Evolutionary conservation across 768 basidiomycete species (phyloP), one percentile per base, ranked within the genome.

Genomic region (Cantharellus anzutake): DNA sequence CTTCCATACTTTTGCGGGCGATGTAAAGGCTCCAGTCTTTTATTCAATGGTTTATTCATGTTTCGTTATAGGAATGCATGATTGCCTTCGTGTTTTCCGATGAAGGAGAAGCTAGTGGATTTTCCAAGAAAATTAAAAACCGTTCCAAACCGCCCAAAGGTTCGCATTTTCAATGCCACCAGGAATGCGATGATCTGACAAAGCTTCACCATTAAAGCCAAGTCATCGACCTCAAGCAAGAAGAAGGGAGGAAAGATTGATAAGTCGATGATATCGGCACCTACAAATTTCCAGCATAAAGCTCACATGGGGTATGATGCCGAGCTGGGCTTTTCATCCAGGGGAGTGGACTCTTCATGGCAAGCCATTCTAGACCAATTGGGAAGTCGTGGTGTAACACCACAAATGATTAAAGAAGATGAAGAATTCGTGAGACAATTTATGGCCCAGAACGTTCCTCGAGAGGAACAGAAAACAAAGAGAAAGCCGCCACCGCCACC

Each of bases 231-330:
- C 14, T 7, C 52, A 38, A 57, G 42, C 39, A 77, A 78, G 68
- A 82, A 80, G 71, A 80, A 78, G 60, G 14, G 14, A 63, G 84
- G 87, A 53, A 85, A 82, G 70, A 86, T 97, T 60, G 85, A 94
- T 73, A 97, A 96, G 70, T 85, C 88, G 0, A 79, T 84, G 75
- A 97, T 98, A 56, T 92, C 90, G 5, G 84, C 75, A 0, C 93
- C 92, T 2, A 78, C 81, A 3, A 69, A 73, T 4, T 97, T 97
- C 73, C 77, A 80, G 60, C 93, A 97, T 67, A 77, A 96, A 51
- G 90, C 86, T 0, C 93, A 97, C 68, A 94, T 99, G 86, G 93
- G 92, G 7, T 96, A 84, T 69, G 87, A 96, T 66, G 69, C 78
- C 0, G 82, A 94, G 64, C 79, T 81, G 35, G 94, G 94, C 2